These are phyloP conservation scores for Pisolithus thermaeus DNA, from an alignment of 1,284 basidiomycete genomes.

Conservation along the genomic window DNA sequence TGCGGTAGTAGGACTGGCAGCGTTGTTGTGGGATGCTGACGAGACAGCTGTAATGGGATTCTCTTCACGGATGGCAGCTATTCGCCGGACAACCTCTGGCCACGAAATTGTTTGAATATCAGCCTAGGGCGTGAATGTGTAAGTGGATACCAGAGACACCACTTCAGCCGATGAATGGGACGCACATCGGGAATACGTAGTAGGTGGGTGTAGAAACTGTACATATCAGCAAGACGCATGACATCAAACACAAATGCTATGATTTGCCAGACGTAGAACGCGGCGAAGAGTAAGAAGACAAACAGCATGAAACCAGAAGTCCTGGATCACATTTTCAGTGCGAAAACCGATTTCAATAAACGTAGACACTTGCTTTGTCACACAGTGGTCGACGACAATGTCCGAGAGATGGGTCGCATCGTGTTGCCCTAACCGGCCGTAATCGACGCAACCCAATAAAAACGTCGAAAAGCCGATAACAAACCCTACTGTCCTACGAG, in stretches of 20 bases:
- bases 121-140: conserved; percentile 43
- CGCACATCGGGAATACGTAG: conserved; percentile 77
- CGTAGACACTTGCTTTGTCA: conserved; percentile 60
- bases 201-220: conserved; percentile 82
- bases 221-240: conserved; percentile 83
- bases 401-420: conserved; percentile 66
- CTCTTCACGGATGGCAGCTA: conserved; percentile 83
- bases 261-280: conserved; percentile 78
- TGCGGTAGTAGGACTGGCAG: conserved; percentile 55
- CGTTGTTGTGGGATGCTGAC: conserved; percentile 44
- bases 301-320: conserved; percentile 79
- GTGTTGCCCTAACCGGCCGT: conserved; percentile 66
- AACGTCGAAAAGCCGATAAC: conserved; percentile 97
- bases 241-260: conserved; percentile 60
- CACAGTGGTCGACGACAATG: conserved; percentile 75
- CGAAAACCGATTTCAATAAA: neutral
- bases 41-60: conserved; percentile 87
- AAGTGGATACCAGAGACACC: conserved; percentile 9
- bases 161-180: conserved; percentile 37
- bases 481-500: conserved; percentile 86
- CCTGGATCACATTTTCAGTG: conserved; percentile 33
- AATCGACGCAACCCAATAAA: conserved; percentile 92
- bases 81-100: conserved; percentile 89
- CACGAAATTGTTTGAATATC: conserved; percentile 98
- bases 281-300: conserved; percentile 77